These are phyloP conservation scores for Sugiyamaella mastotermitis DNA, from an alignment of 805 yeast genomes.

Conservation along the genomic window DNA sequence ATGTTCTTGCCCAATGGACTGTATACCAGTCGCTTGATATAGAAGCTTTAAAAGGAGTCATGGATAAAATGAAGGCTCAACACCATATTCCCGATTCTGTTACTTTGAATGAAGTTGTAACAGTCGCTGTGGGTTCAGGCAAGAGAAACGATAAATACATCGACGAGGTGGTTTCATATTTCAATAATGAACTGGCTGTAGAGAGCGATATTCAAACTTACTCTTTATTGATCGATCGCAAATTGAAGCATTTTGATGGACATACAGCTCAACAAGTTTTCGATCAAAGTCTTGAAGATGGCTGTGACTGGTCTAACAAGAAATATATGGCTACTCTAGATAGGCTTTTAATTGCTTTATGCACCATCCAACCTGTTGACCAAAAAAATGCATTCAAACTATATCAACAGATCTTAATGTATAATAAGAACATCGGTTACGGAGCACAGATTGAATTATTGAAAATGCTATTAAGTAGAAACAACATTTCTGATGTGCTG, in stretches of 20 bases:
- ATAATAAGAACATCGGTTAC: constrained; percentile 34
- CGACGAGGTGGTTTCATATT: constrained; percentile 24
- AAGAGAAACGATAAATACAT: constrained; percentile 22
- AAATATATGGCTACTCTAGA: constrained; percentile 22
- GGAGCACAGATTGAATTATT: constrained; percentile 36
- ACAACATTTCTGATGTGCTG: constrained; percentile 35
- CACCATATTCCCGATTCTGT: constrained; percentile 21
- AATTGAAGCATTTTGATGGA: constrained; percentile 25
- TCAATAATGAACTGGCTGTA: constrained; percentile 29
- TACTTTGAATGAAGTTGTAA: constrained; percentile 23
- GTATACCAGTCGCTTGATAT: constrained; percentile 21
- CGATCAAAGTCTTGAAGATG: constrained; percentile 32
- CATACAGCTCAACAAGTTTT: constrained; percentile 32
- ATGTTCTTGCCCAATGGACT: constrained; percentile 31
- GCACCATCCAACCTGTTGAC: constrained; percentile 23
- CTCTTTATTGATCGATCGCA: constrained; percentile 32
- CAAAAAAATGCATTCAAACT: constrained; percentile 27
- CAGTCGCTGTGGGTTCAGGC: constrained; percentile 24
- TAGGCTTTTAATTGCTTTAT: constrained; percentile 27
- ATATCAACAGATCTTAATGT: constrained; percentile 39
- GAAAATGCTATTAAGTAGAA: constrained; percentile 31
- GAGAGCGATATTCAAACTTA: constrained; percentile 34
- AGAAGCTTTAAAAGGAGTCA: constrained; percentile 9
- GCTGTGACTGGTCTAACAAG: constrained; percentile 39
- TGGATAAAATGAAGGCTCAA: constrained; percentile 16